Evolutionary conservation across 352 stramenopile genomes (phyloP).

Genomic region (Phytophthora syringae): DNA sequence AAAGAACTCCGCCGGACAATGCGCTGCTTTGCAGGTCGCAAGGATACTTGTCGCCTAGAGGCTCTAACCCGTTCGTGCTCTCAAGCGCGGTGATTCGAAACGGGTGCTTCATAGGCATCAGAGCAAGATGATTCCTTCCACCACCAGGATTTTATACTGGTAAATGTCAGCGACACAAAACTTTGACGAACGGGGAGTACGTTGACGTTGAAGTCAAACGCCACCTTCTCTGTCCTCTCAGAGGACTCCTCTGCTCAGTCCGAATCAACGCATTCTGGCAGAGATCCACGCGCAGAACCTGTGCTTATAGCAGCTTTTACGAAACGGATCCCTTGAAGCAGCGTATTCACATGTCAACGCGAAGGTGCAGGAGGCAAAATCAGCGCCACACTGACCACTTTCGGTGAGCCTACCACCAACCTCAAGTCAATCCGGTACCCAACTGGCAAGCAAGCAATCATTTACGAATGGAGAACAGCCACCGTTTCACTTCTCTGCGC

Average conservation of each 20-base stretch:
- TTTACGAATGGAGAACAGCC: conserved; percentile 5
- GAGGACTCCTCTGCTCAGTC: no score
- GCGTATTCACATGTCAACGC: no score
- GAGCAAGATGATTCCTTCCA: neutral
- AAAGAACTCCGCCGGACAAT: conserved; percentile 9
- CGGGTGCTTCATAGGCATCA: no score
- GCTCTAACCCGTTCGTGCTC: neutral
- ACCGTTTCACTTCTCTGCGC: conserved; percentile 25
- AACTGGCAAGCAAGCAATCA: neutral
- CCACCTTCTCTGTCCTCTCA: no score
- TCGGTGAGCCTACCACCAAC: conserved; percentile 3
- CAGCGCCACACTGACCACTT: no score
- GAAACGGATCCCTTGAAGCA: no score
- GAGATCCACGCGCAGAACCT: no score
- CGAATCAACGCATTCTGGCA: no score
- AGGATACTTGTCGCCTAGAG: conserved; percentile 10
- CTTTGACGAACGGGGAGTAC: conserved; percentile 31
- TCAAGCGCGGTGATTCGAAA: conserved; percentile 22
- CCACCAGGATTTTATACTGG: conserved; percentile 7
- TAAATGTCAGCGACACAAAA: neutral
- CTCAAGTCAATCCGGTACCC: neutral
- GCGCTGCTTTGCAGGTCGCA: neutral
- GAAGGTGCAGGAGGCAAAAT: no score
- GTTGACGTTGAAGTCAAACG: no score
- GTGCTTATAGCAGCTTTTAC: no score